Evolutionary conservation across 257 asterid species (phyloP).

Genomic region (Marsdenia floribunda): DNA sequence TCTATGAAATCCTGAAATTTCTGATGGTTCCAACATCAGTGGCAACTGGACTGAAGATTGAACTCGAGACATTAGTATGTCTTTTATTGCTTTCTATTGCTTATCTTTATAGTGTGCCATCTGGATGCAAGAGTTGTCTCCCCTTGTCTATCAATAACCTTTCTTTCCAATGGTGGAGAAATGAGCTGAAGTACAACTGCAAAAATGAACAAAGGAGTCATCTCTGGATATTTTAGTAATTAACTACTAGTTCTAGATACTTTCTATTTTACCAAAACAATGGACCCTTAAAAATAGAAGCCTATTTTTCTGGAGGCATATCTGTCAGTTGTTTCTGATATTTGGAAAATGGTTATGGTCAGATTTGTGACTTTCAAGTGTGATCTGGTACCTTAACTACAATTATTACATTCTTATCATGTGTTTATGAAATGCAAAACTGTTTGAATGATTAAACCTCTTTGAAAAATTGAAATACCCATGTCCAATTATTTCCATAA

Average conservation of each 20-base stretch:
- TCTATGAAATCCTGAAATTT: slow-evolving; percentile 49
- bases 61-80: slow-evolving; percentile 74
- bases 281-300: background rate
- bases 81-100: background rate
- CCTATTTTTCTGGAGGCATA: background rate
- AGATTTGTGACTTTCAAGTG: background rate
- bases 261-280: background rate
- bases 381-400: background rate
- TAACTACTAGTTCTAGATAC: background rate
- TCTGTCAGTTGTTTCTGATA: background rate
- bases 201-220: background rate
- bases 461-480: background rate
- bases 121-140: background rate
- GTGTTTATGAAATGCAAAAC: background rate
- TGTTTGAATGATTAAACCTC: background rate
- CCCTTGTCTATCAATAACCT: background rate
- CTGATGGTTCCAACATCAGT: slow-evolving; percentile 91
- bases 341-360: background rate
- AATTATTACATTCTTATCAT: background rate
- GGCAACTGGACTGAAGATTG: slow-evolving; percentile 86
- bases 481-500: background rate
- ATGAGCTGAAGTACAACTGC: background rate
- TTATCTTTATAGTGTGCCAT: background rate
- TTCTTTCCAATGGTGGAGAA: background rate
- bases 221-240: background rate